Conservation (phyloP, 2,329 filamentous ascomycete species). For the Cytospora paraplurivora region DNA sequence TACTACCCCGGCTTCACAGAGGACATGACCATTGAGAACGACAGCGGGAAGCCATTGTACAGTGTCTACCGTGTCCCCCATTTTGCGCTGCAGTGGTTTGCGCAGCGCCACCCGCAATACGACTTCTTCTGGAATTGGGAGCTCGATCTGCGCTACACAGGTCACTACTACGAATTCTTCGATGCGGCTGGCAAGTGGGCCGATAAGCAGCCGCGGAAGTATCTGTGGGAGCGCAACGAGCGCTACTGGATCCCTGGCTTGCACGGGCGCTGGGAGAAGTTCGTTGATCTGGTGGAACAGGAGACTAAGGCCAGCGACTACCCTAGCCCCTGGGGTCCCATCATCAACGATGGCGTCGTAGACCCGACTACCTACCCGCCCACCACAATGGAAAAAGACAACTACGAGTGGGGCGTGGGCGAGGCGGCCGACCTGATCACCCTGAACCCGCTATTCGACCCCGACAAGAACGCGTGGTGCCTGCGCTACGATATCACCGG, state of each 20-base stretch:
- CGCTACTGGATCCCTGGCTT: slow-evolving; percentile 71
- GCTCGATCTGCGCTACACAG: slow-evolving; percentile 76
- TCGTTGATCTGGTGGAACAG: slow-evolving; percentile 64
- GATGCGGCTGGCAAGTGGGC: slow-evolving; percentile 65
- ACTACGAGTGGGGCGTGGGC: slow-evolving; percentile 75
- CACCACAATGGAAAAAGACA: slow-evolving; percentile 59
- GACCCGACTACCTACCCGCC: slow-evolving; percentile 62
- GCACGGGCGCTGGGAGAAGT: slow-evolving; percentile 68
- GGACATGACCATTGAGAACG: slow-evolving; percentile 64
- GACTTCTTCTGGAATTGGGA: slow-evolving; percentile 89
- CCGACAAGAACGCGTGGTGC: slow-evolving; percentile 71
- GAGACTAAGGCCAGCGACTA: slow-evolving; percentile 54
- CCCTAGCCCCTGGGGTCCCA: slow-evolving; percentile 66
- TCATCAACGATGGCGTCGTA: slow-evolving; percentile 63
- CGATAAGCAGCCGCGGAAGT: slow-evolving; percentile 68
- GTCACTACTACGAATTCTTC: slow-evolving; percentile 79
- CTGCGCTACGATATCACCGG: slow-evolving; percentile 69
- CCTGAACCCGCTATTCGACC: slow-evolving; percentile 77
- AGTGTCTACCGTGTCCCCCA: slow-evolving; percentile 54
- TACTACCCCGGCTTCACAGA: slow-evolving; percentile 76
- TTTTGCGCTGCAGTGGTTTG: slow-evolving; percentile 67
- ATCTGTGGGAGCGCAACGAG: slow-evolving; percentile 73
- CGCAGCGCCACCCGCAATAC: slow-evolving; percentile 74
- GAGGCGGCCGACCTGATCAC: slow-evolving; percentile 75
- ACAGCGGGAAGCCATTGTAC: slow-evolving; percentile 48